Base-by-base conservation (phyloP, 2,329 filamentous ascomycete species). In the Hymenoscyphus albidus region DNA sequence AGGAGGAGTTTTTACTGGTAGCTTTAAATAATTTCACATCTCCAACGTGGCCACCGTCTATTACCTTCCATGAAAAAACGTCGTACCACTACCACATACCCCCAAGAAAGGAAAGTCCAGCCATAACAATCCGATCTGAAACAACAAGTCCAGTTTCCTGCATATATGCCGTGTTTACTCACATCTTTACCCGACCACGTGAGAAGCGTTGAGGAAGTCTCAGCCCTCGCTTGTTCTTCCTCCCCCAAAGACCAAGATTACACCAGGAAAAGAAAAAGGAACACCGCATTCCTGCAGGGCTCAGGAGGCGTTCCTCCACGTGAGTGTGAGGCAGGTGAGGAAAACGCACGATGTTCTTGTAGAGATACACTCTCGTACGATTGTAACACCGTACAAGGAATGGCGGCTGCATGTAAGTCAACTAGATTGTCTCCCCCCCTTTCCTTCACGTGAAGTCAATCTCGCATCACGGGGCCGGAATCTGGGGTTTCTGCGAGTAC, bases 191-290 rank as follows among this genome's bases (percentile, higher is more conserved):
- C 44, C 44, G 22, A 51, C 44, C 44, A 51, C 44, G 44, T 18
- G 44, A 51, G 44, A 51, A 51, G 44, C 44, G 44, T 51, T 51
- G 44, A 51, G 44, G n/a, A 51, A 51, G 44, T 51, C 44, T 51
- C 44, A 51, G 44, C 44, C 18, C 22, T 18, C 44, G n/a, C 44
- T 22, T 51, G n/a, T 51, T 51, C 44, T 51, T 51, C 22, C n/a
- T 51, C 44, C 44, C 22, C 44, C n/a, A 18, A 22, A 51, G 18
- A 51, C 18, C n/a, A 51, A 7, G 18, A n/a, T 22, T 22, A 18
- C 18, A 22, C 44, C 18, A 51, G 44, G 14, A 51, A 27, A 51
- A 22, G 44, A 51, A 51, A 51, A 9, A 10, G 18, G 44, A 51
- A 22, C 44, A 51, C 44, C 12, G 12, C 44, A 27, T 51, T 51